phyloP scores from a whole-genome alignment of 2,329 filamentous ascomycete species.

The Aureobasidium sp. region DNA sequence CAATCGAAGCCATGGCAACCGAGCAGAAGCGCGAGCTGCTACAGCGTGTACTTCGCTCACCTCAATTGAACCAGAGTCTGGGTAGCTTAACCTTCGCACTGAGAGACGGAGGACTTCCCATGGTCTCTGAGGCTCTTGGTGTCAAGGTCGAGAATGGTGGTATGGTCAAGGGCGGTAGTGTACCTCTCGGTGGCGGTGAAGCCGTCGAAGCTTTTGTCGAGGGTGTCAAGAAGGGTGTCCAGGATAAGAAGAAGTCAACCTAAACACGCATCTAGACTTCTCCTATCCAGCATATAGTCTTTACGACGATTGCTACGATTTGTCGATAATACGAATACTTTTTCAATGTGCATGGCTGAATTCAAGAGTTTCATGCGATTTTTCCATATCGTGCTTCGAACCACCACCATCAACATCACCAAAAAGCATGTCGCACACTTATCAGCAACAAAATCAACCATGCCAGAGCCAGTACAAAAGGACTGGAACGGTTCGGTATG shows the following conservation, averaged over 20 bases:
- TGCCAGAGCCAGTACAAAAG: neutral
- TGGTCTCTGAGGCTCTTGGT: conserved; percentile 75
- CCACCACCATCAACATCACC: neutral
- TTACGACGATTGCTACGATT: neutral
- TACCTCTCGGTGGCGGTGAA: conserved; percentile 80
- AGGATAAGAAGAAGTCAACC: conserved; percentile 42
- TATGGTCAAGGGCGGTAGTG: conserved; percentile 63
- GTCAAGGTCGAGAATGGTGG: conserved; percentile 80
- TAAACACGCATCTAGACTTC: neutral
- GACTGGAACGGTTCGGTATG: neutral
- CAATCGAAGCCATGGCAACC: conserved; percentile 62
- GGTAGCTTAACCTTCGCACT: conserved; percentile 79
- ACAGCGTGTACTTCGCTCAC: conserved; percentile 73
- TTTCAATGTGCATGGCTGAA: neutral
- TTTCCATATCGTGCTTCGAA: neutral
- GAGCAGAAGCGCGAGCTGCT: conserved; percentile 74
- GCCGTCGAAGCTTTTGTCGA: conserved; percentile 88
- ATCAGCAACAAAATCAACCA: neutral
- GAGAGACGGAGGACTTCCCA: conserved; percentile 81
- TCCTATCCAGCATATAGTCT: neutral
- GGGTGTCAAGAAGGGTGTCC: conserved; percentile 72
- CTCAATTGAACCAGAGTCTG: conserved; percentile 83
- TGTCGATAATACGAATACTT: neutral
- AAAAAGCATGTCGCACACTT: neutral
- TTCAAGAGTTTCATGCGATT: neutral